Evolutionary conservation across 106 monocot genomes (phyloP).

Genomic region (Iris macrosiphon): DNA sequence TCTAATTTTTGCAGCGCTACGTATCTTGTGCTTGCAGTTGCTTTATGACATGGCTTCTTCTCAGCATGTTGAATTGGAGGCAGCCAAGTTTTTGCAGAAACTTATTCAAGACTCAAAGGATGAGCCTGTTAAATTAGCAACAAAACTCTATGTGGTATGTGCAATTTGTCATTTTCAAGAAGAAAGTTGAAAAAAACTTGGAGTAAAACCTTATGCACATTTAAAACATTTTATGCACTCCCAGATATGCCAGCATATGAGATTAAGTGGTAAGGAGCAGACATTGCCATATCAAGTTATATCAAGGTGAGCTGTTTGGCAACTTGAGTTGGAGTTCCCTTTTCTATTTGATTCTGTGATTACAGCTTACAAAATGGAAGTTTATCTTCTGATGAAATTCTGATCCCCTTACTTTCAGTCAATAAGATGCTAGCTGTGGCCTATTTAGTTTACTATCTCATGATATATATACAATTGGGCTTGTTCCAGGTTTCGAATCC

Average conservation of each 20-base stretch:
- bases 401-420: too few relatives aligned
- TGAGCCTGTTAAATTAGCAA: slow-evolving; percentile 90
- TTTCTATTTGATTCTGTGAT: too few relatives aligned
- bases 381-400: too few relatives aligned
- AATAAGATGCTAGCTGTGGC: too few relatives aligned
- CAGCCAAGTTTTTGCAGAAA: slow-evolving; percentile 90
- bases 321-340: too few relatives aligned
- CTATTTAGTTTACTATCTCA: too few relatives aligned
- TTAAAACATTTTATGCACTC: slow-evolving; percentile 8
- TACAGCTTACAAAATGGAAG: too few relatives aligned
- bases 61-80: slow-evolving; percentile 89
- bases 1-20: too few relatives aligned
- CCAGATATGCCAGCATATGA: slow-evolving; percentile 84
- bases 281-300: slow-evolving; percentile 81
- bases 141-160: slow-evolving; percentile 87
- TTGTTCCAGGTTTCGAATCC: too few relatives aligned
- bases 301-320: slow-evolving; percentile 52
- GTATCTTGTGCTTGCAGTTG: slow-evolving; percentile 6
- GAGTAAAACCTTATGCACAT: slow-evolving; percentile 3
- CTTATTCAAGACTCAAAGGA: slow-evolving; percentile 98
- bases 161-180: not conserved
- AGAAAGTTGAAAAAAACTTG: not conserved
- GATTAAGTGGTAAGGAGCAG: slow-evolving; percentile 73
- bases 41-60: slow-evolving; percentile 62
- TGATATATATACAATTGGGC: too few relatives aligned